phyloP scores from a whole-genome alignment of 179 eudicot species.

The Spergularia azorica region DNA sequence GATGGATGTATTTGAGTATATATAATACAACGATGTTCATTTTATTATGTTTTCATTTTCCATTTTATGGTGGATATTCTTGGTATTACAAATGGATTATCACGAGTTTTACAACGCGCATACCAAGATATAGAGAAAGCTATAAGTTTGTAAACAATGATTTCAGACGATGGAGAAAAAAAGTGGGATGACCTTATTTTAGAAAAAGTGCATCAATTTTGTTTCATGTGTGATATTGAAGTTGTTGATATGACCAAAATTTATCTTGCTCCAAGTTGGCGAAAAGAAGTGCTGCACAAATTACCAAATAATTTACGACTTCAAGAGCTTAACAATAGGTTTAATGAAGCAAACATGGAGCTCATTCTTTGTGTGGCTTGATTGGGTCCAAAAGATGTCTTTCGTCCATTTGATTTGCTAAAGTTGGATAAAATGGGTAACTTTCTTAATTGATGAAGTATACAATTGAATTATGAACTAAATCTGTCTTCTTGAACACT shows the following conservation, averaged over 20 bases:
- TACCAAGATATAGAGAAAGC: conserved; percentile 29
- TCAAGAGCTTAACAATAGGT: conserved; percentile 24
- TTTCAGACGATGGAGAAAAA: conserved; percentile 13
- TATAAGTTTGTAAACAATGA: neutral
- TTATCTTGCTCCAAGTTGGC: neutral
- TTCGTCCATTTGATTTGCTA: conserved; percentile 20
- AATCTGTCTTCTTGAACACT: too few relatives aligned
- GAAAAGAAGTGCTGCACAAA: conserved; percentile 4
- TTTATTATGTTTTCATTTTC: conserved; percentile 14
- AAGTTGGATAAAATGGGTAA: conserved; percentile 4
- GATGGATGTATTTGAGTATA: too few relatives aligned
- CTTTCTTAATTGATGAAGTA: too few relatives aligned
- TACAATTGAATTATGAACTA: too few relatives aligned
- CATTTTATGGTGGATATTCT: conserved; percentile 23
- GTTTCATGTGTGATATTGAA: conserved; percentile 5
- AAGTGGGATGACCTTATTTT: conserved; percentile 2
- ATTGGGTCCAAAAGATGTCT: conserved; percentile 19
- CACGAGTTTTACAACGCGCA: conserved; percentile 17
- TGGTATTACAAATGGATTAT: conserved; percentile 24
- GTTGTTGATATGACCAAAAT: conserved; percentile 11
- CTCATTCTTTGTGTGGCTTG: conserved; percentile 26
- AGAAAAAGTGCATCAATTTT: conserved; percentile 18
- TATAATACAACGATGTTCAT: too few relatives aligned
- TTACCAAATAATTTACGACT: conserved; percentile 6
- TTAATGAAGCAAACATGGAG: conserved; percentile 24